These are phyloP conservation scores for Phytophthora hibernalis DNA, from an alignment of 352 stramenopile genomes.

Conservation along the genomic window DNA sequence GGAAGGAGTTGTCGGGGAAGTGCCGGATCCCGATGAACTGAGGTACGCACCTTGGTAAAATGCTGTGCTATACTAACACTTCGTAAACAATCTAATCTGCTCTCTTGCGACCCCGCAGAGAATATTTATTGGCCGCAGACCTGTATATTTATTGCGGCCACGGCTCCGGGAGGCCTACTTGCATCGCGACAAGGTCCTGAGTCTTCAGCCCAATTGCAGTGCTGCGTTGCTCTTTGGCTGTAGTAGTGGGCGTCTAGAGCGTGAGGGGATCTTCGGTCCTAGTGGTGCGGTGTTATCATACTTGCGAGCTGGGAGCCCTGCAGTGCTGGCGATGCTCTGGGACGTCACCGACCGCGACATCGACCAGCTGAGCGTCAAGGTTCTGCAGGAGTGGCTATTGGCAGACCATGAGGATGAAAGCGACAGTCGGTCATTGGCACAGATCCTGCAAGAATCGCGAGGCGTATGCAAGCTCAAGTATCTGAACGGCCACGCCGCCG, in stretches of 20 bases:
- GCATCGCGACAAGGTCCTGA: conserved; percentile 79
- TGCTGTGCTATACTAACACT: neutral
- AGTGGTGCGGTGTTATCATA: conserved; percentile 96
- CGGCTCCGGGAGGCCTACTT: conserved; percentile 95
- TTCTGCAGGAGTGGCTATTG: conserved; percentile 79
- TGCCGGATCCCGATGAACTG: conserved; percentile 58
- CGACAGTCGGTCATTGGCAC: conserved; percentile 51
- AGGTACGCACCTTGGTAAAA: conserved; percentile 58
- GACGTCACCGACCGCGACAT: conserved; percentile 99
- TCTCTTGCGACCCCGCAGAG: conserved; percentile 26
- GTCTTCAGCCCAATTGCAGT: conserved; percentile 60
- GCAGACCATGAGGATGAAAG: conserved; percentile 44
- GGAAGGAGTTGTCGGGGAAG: conserved; percentile 55
- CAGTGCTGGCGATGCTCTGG: conserved; percentile 99
- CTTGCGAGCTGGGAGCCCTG: conserved; percentile 90
- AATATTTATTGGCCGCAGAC: conserved; percentile 68
- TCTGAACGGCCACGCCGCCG: conserved; percentile 95
- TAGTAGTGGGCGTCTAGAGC: conserved; percentile 93
- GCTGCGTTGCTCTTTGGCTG: conserved; percentile 97
- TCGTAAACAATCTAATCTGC: neutral
- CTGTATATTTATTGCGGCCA: conserved; percentile 98
- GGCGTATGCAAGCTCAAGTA: conserved; percentile 93
- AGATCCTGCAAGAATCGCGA: conserved; percentile 78
- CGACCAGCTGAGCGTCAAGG: conserved; percentile 88
- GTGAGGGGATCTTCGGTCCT: conserved; percentile 92